Evolutionary conservation across 768 basidiomycete species (phyloP).

Genomic region (Boletus sp.): DNA sequence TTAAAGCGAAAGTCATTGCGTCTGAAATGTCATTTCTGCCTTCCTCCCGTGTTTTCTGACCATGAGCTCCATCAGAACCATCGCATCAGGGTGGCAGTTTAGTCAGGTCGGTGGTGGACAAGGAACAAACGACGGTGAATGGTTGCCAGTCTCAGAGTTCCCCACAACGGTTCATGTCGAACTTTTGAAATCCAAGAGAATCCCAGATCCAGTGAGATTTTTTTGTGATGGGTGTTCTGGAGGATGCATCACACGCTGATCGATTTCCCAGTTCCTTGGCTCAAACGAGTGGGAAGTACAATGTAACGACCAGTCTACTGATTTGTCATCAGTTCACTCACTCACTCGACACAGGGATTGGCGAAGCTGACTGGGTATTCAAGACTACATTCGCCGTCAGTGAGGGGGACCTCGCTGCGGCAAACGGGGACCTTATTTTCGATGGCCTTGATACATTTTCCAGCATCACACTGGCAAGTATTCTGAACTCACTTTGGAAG

Average conservation of each 20-base stretch:
- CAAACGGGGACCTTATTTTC: slow-evolving; percentile 73
- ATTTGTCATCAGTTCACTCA: background rate
- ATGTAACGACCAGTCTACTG: slow-evolving; percentile 46
- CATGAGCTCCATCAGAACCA: slow-evolving; percentile 25
- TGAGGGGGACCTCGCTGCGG: slow-evolving; percentile 41
- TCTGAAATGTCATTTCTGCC: background rate
- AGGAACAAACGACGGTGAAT: slow-evolving; percentile 60
- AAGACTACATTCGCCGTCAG: slow-evolving; percentile 57
- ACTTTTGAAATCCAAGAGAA: slow-evolving; percentile 64
- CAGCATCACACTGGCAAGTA: slow-evolving; percentile 56
- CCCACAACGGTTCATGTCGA: slow-evolving; percentile 90
- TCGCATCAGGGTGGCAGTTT: slow-evolving; percentile 59
- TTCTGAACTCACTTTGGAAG: background rate
- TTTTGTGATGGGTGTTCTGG: background rate
- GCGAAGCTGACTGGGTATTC: slow-evolving; percentile 85
- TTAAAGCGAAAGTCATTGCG: background rate
- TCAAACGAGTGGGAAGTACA: slow-evolving; percentile 89
- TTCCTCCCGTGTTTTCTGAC: background rate
- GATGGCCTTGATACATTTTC: slow-evolving; percentile 93
- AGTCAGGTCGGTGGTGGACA: slow-evolving; percentile 61
- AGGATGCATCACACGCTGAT: slow-evolving; percentile 8
- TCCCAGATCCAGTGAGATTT: slow-evolving; percentile 76
- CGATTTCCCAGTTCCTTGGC: slow-evolving; percentile 51
- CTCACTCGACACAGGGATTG: slow-evolving; percentile 63
- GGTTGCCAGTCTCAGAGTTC: slow-evolving; percentile 59